These are phyloP conservation scores for Taxawa tesnikishii DNA, from an alignment of 2,329 filamentous ascomycete species.

Conservation along the genomic window DNA sequence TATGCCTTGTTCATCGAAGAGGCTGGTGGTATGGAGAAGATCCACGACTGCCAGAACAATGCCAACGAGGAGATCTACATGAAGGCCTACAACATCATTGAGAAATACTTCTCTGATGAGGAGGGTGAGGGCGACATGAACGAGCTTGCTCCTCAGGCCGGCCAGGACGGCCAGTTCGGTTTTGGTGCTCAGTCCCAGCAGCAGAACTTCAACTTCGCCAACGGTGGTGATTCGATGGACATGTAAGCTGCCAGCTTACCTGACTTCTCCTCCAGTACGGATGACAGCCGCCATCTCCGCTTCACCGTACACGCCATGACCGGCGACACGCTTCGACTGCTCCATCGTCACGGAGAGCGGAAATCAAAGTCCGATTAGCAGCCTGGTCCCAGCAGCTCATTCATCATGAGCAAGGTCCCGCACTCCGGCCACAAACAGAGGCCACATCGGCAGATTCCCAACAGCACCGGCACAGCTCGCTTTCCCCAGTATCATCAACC, in stretches of 20 bases:
- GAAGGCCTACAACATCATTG: slow-evolving; percentile 99
- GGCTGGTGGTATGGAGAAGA: slow-evolving; percentile 99
- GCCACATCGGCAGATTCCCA: neutral
- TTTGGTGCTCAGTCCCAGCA: slow-evolving; percentile 62
- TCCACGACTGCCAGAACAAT: slow-evolving; percentile 99
- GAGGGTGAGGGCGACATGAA: slow-evolving; percentile 77
- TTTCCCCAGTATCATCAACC: neutral
- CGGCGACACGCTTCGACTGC: neutral
- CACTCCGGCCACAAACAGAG: neutral
- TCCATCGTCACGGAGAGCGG: neutral
- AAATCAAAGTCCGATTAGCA: too few species aligned
- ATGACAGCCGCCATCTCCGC: neutral
- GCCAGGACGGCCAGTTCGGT: slow-evolving; percentile 65
- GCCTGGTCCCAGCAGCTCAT: too few species aligned
- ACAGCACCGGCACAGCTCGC: neutral
- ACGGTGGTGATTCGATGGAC: slow-evolving; percentile 60
- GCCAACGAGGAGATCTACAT: slow-evolving; percentile 99
- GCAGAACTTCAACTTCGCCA: slow-evolving; percentile 90
- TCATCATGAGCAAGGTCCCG: neutral
- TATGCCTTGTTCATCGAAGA: slow-evolving; percentile 98
- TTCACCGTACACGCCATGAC: neutral
- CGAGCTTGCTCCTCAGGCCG: slow-evolving; percentile 60
- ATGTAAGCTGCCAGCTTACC: slow-evolving; percentile 24
- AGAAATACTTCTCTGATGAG: slow-evolving; percentile 99
- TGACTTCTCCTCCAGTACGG: neutral